Conservation (phyloP, 768 basidiomycete species). For the Boletus vinaceobasis region DNA sequence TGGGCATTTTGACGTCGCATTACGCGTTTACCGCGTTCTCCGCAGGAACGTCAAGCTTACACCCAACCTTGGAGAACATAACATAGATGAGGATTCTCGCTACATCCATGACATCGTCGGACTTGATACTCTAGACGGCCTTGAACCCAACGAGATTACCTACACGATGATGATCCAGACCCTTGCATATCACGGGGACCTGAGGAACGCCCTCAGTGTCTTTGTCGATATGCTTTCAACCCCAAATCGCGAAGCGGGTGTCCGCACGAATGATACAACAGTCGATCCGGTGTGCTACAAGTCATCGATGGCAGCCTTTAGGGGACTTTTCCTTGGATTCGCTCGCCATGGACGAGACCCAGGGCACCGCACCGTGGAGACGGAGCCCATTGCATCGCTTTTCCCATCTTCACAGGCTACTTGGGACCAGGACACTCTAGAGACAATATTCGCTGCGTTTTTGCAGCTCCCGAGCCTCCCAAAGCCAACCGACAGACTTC, state of each 20-base stretch:
- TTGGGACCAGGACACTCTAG: constrained; percentile 61
- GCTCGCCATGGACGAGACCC: constrained; percentile 48
- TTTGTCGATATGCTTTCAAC: constrained; percentile 67
- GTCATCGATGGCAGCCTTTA: constrained; percentile 55
- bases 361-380: neutral
- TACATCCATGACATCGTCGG: constrained; percentile 42
- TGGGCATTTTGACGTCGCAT: constrained; percentile 51
- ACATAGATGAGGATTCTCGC: constrained; percentile 34
- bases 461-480: constrained; percentile 48
- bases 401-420: constrained; percentile 4
- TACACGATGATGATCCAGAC: constrained; percentile 68
- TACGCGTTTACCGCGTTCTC: constrained; percentile 61
- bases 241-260: constrained; percentile 37
- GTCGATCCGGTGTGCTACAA: constrained; percentile 32
- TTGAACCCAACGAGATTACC: constrained; percentile 62
- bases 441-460: constrained; percentile 58
- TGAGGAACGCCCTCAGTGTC: constrained; percentile 50
- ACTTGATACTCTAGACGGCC: constrained; percentile 39
- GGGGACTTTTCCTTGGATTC: constrained; percentile 76
- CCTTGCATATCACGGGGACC: constrained; percentile 68
- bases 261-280: constrained; percentile 26
- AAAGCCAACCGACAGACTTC: constrained; percentile 41
- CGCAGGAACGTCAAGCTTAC: constrained; percentile 49
- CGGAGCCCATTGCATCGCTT: constrained; percentile 4
- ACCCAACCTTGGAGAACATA: constrained; percentile 30